Evolutionary conservation across 2,329 filamentous ascomycete genomes (phyloP), one percentile per base, ranked within the genome.

Genomic region (Aspergillus sp.): DNA sequence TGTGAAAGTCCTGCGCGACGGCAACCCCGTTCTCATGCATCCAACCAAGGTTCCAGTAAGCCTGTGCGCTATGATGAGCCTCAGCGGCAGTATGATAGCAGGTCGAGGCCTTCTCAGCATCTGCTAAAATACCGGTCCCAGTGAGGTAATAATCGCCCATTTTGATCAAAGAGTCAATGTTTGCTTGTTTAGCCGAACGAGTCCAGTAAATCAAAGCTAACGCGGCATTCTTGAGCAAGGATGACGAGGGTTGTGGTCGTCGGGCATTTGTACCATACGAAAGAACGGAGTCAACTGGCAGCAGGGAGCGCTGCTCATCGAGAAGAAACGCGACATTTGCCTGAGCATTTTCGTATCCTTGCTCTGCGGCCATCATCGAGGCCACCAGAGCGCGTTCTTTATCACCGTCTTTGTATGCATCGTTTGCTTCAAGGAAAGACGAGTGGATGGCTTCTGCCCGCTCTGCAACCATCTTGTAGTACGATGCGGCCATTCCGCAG

Each of bases 1-100:
- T 82, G 63, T 98, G 93, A 66, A 94, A 98, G 64, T 98, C 93
- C 65, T 98, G 93, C 47, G 87, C 85, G 17, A 97, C 80, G 2
- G 90, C 89, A 44, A 97, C 78, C 6, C 93, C 93, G 61, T 97
- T 96, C 70, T 98, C 93, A 62, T 98, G 90, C 91, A 98, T 97
- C 93, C 93, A 98, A 4, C 93, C 94, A 12, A 98, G 76, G 60
- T 98, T 97, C 81, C 90, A 98, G 49, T 96, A 82, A 12, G 94
- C 93, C 69, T 98, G 94, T 2, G 91, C 93, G 58, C 89, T 95
- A 62, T 90, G 86, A 57, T 91, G 84, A 50, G 87, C 90, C 63
- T 98, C 93, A 0, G 90, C 90, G 1, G 93, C 93, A 3, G 88
- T 87, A 46, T 87, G 85, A 61, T 98, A 98, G 72, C 93, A 98